A percentile compares a stretch with the other conserved stretches of the same genome.
phyloP scores from a whole-genome alignment of 106 monocot species.

The Gastrodia elata region DNA sequence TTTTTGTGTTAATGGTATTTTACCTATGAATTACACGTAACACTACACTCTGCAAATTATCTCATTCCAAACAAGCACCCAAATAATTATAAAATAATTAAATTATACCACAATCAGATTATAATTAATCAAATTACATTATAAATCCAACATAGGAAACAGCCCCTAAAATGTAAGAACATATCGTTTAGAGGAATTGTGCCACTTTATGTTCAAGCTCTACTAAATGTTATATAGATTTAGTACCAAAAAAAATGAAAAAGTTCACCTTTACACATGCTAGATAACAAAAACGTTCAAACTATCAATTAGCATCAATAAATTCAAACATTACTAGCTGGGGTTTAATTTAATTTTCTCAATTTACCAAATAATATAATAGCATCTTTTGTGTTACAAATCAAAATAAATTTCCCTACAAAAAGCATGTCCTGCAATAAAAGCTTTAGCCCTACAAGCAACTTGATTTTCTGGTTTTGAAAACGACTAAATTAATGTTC shows the following conservation, averaged over 20 bases:
- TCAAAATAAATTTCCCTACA: constrained; percentile 1
- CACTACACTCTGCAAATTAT: too few relatives aligned
- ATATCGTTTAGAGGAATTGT: too few relatives aligned
- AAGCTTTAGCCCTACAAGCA: background rate
- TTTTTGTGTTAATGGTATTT: too few relatives aligned
- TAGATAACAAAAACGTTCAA: background rate
- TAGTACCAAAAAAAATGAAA: too few relatives aligned
- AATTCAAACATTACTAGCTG: background rate
- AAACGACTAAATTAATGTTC: background rate
- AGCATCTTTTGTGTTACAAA: background rate
- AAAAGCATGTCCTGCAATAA: background rate
- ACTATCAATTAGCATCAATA: background rate
- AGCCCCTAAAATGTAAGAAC: too few relatives aligned
- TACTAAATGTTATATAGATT: too few relatives aligned
- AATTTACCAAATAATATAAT: background rate
- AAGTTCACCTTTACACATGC: background rate
- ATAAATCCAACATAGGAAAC: too few relatives aligned
- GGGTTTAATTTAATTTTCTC: background rate
- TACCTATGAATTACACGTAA: too few relatives aligned
- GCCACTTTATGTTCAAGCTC: background rate
- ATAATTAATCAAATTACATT: too few relatives aligned
- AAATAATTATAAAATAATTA: too few relatives aligned
- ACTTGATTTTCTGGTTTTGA: constrained; percentile 6
- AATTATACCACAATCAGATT: too few relatives aligned
- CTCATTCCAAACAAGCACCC: too few relatives aligned